phyloP scores from a whole-genome alignment of 2,329 filamentous ascomycete genomes.

The Paecilomyces dactylethromorphus region DNA sequence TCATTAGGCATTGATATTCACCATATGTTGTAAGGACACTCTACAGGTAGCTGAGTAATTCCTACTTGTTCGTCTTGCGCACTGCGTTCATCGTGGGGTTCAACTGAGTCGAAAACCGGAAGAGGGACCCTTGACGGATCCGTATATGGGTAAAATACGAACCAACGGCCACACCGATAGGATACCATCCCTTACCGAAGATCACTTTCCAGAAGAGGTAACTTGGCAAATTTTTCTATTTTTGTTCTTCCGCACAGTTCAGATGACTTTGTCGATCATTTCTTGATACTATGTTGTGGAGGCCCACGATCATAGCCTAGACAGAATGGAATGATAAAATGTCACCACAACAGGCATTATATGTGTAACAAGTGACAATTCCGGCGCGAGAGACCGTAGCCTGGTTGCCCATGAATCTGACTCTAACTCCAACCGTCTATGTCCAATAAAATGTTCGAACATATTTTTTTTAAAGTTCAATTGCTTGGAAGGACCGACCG shows the following conservation, averaged over 20 bases:
- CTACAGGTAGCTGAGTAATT: not conserved
- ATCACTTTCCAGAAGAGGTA: not conserved
- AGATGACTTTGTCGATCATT: not conserved
- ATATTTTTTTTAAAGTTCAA: too few species aligned
- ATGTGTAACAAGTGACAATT: too few species aligned
- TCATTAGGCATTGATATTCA: not conserved
- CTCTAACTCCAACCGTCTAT: too few species aligned
- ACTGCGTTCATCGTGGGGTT: not conserved
- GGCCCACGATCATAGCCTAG: too few species aligned
- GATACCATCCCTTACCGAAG: not conserved
- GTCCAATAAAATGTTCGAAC: too few species aligned
- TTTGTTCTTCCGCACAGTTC: not conserved
- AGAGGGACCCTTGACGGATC: not conserved
- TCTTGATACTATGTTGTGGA: not conserved
- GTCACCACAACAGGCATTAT: not conserved
- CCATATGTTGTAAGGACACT: not conserved
- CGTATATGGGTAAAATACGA: not conserved
- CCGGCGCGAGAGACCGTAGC: too few species aligned
- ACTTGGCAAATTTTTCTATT: not conserved
- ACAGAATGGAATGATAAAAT: not conserved
- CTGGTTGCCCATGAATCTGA: too few species aligned
- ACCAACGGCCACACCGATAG: not conserved
- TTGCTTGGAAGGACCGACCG: not conserved
- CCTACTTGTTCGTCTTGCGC: not conserved
- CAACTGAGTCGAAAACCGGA: not conserved